Evolutionary conservation across 1,139 yeast species (phyloP), one percentile per base, ranked within the genome.

Genomic region (Maudiozyma humilis): DNA sequence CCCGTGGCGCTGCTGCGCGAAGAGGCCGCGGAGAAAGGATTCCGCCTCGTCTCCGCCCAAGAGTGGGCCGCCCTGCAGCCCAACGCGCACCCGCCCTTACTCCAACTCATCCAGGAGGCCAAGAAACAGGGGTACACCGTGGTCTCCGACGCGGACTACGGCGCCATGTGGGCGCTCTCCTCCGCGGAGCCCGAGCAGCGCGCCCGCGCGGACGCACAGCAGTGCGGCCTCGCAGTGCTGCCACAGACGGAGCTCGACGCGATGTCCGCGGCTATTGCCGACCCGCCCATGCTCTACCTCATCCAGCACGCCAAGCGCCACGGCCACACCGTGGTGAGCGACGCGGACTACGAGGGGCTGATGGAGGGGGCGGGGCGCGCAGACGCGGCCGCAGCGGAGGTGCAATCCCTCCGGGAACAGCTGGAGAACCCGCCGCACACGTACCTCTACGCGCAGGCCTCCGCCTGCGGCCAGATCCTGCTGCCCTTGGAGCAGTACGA

Each of bases 41-140:
- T 6, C 27, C 27, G 10, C 27, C 27, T 23, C 8, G 8, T 23
- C 8, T 6, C 6, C 27, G 27, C 27, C 27, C 8, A 6, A 10
- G 27, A 23, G 27, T 23, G 27, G 27, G 27, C 8, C 27, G 6
- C 27, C 8, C 6, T 23, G 27, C 41, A 48, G 16, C 54, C 55
- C 18, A n/a, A n/a, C n/a, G n/a, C n/a, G n/a, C n/a, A n/a, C n/a
- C n/a, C n/a, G n/a, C n/a, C n/a, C 37, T 60, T 12, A 44, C 43
- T 19, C 52, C 48, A 20, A 52, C 54, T 39, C 54, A 59, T 17
- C 16, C 29, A 35, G 25, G 25, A 35, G 27, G 27, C 27, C 1
- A 34, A 34, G 14, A 12, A 4, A 5, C 37, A 34, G 23, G 36
- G 36, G 13, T 16, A 33, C 19, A 33, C 36, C 8, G 18, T 34